A percentile compares a stretch with the other conserved stretches of the same genome.
These are phyloP conservation scores for Saccharata proteae DNA, from an alignment of 2,329 filamentous ascomycete species.

Conservation along the genomic window DNA sequence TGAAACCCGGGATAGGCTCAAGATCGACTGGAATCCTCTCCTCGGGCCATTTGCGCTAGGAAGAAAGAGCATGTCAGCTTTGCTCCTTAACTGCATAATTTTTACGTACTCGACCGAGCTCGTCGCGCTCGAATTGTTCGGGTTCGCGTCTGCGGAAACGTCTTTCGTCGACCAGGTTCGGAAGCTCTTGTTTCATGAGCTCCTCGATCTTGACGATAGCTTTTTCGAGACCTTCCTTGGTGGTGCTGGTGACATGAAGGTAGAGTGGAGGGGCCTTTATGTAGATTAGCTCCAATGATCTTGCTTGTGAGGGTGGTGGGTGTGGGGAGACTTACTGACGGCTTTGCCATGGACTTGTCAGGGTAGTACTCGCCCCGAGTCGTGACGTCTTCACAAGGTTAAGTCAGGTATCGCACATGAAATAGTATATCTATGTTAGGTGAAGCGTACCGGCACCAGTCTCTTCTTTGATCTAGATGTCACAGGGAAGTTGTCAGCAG, in stretches of 20 bases:
- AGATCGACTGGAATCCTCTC: slow-evolving; percentile 86
- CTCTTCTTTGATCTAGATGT: slow-evolving; percentile 97
- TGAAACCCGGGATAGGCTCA: slow-evolving; percentile 88
- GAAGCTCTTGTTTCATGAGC: slow-evolving; percentile 89
- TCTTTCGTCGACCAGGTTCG: slow-evolving; percentile 87
- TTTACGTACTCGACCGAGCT: slow-evolving; percentile 74
- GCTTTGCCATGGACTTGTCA: slow-evolving; percentile 93
- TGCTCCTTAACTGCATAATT: neutral
- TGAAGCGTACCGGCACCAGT: slow-evolving; percentile 98
- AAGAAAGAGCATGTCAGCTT: slow-evolving; percentile 19
- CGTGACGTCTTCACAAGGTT: slow-evolving; percentile 82
- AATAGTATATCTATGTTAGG: slow-evolving; percentile 49
- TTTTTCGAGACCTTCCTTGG: slow-evolving; percentile 80
- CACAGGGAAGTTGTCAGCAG: slow-evolving; percentile 86
- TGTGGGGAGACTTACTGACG: slow-evolving; percentile 57
- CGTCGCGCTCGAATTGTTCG: slow-evolving; percentile 75
- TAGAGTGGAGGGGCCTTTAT: slow-evolving; percentile 80
- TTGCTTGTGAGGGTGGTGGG: neutral
- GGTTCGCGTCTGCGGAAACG: slow-evolving; percentile 75
- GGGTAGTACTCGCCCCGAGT: slow-evolving; percentile 94
- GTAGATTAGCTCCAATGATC: slow-evolving; percentile 6
- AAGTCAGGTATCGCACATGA: slow-evolving; percentile 47
- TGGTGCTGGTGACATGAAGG: slow-evolving; percentile 87
- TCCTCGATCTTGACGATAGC: slow-evolving; percentile 85
- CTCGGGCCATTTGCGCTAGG: slow-evolving; percentile 94